These are phyloP conservation scores for Aspergillus calidoustus DNA, from an alignment of 2,329 filamentous ascomycete genomes.

Conservation along the genomic window DNA sequence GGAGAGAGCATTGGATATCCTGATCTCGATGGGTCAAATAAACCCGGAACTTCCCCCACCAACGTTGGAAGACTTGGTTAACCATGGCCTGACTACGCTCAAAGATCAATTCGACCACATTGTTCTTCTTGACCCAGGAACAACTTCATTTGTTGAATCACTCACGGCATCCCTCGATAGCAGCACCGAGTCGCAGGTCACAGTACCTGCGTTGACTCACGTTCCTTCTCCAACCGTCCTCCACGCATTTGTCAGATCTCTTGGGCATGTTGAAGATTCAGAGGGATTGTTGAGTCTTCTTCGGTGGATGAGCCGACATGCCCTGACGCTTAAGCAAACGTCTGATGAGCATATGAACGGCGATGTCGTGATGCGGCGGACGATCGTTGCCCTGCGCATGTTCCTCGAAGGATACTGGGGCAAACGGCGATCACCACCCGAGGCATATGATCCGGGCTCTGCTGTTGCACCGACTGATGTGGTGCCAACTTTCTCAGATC, in stretches of 20 bases:
- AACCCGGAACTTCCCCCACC: conserved; percentile 9
- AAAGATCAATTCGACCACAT: conserved; percentile 43
- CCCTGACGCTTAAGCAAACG: conserved; percentile 37
- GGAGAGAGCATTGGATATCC: conserved; percentile 32
- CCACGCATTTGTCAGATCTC: conserved; percentile 47
- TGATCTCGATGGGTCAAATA: conserved; percentile 25
- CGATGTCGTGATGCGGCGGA: conserved; percentile 42
- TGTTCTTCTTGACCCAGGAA: conserved; percentile 34
- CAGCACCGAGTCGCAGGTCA: conserved; percentile 21
- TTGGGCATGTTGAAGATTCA: conserved; percentile 47
- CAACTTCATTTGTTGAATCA: conserved; percentile 28
- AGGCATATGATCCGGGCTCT: conserved; percentile 1
- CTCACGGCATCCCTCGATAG: conserved; percentile 20
- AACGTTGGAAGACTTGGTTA: conserved; percentile 36
- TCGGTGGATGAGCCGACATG: conserved; percentile 47
- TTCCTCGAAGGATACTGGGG: conserved; percentile 45
- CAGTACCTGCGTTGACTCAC: conserved; percentile 38
- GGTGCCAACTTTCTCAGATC: conserved; percentile 31
- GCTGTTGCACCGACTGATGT: conserved; percentile 5
- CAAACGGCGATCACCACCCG: conserved; percentile 6
- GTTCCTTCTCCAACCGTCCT: conserved; percentile 45
- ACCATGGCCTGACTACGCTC: conserved; percentile 36
- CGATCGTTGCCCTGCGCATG: conserved; percentile 44
- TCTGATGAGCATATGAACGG: conserved; percentile 45
- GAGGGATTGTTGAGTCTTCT: conserved; percentile 46